phyloP scores from a whole-genome alignment of 306 rosid species.

The Crotalaria pallida region DNA sequence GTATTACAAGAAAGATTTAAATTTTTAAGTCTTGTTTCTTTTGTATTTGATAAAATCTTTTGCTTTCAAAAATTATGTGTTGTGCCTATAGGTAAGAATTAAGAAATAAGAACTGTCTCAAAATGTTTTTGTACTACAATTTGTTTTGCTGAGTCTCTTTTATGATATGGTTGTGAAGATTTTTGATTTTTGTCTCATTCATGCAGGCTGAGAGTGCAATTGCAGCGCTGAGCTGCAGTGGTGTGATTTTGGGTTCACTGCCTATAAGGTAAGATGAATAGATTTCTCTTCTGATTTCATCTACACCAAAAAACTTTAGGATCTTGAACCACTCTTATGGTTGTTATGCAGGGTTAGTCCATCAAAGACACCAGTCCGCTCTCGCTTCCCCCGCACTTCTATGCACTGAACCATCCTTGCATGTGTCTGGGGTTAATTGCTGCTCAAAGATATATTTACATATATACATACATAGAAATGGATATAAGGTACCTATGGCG shows the following conservation, averaged over 20 bases:
- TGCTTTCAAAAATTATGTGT: constrained; percentile 9
- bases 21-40: neutral
- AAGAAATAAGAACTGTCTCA: neutral
- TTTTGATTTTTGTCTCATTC: constrained; percentile 10
- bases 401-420: constrained; percentile 40
- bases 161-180: neutral
- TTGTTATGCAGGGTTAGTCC: constrained; percentile 78
- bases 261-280: constrained; percentile 76
- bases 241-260: constrained; percentile 85
- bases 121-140: neutral
- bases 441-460: constrained; percentile 49
- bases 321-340: constrained; percentile 4
- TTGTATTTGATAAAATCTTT: neutral
- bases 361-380: constrained; percentile 83
- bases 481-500: constrained; percentile 48
- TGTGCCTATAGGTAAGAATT: neutral
- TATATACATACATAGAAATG: constrained; percentile 62
- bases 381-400: constrained; percentile 58
- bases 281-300: constrained; percentile 1
- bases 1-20: neutral
- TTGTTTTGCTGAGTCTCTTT: neutral
- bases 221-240: constrained; percentile 96
- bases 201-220: constrained; percentile 97
- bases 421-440: constrained; percentile 37
- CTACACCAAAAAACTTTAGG: neutral